Base-by-base conservation (phyloP, 495 filamentous ascomycete genomes). In the Endocarpon pusillum region DNA sequence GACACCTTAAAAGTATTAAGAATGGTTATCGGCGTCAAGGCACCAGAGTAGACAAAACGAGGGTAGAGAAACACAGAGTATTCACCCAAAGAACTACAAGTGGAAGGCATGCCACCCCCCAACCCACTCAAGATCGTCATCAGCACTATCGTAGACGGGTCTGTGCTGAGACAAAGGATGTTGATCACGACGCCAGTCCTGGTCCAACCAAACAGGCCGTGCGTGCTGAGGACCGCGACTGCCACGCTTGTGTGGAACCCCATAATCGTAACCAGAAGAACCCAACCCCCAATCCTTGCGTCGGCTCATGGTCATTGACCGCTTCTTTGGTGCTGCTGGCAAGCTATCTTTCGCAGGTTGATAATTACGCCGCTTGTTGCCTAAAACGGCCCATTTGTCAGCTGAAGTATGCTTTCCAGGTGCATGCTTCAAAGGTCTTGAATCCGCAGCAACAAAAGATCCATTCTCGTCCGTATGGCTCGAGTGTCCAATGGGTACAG, bases 361-460 rank as follows among this genome's bases (percentile, higher is more conserved):
- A 48, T 62, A 68, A 24, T 72, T 77, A 42, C 81, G 73, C 24
- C 83, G 63, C 44, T 78, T 75, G 38, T 87, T 80, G 34, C 85
- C 85, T 7, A 94, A 61, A 5, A 71, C 76, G 2, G 79, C 66
- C 85, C 85, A 94, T 51, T 87, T 92, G 59, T 94, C 85, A 29
- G 28, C 14, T 14, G 28, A 31, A 31, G 28, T n/a, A 31, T n/a
- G 28, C 19, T 31, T 31, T n/a, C 12, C 19, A 7, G 28, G 28
- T 7, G 28, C 14, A n/a, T 17, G 14, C 28, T 31, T 31, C 12
- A n/a, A 7, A 17, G 5, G 14, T 31, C 28, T n/a, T 7, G 19
- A 31, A 17, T 17, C 12, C 4, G 12, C 28, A 17, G 12, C 28
- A n/a, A n/a, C 14, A 31, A 4, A 15, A 31, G 14, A 17, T 7